Evolutionary conservation across 2,329 filamentous ascomycete species (phyloP), one percentile per base, ranked within the genome.

Genomic region (Akanthomyces dipterigenus): DNA sequence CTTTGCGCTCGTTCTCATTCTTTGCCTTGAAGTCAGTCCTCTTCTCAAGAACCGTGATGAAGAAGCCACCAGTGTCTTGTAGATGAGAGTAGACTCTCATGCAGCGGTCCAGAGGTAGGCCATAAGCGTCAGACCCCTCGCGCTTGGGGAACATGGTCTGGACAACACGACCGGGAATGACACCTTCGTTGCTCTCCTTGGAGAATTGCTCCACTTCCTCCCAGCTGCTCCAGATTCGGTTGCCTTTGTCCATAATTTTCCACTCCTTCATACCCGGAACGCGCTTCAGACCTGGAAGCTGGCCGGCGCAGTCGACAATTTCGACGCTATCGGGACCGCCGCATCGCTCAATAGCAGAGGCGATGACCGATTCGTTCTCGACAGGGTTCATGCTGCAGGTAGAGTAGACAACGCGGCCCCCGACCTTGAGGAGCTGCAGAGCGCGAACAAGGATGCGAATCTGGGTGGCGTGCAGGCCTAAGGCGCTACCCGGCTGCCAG

Each of bases 341-440:
- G 70, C 93, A 98, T 61, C 93, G 85, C 68, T 92, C 89, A 67
- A 99, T 93, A 12, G 95, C 95, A 28, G 89, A 88, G 1, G 90
- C 87, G 63, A 99, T 80, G 18, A 98, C 92, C 7, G 95, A 88
- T 76, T 99, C 95, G 70, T 99, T 96, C 79, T 99, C 95, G 31
- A 98, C 86, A 0, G 95, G 95, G 76, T 99, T 99, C 90, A 99
- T 91, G 75, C 92, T 97, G 82, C 95, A 99, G 22, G 95, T 99
- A 3, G 93, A 98, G 78, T 98, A 99, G 57, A 99, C 93, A 31
- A 98, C 90, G 65, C 93, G 86, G 56, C 95, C 95, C 45, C 95
- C 93, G 61, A 91, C 89, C 80, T 97, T 98, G 66, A 99, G 85
- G 87, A 99, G 91, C 77, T 98, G 93, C 56, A 99, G 81, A 36